A percentile compares a stretch with the other conserved stretches of the same genome.
Conservation (phyloP, 2,329 filamentous ascomycete genomes). For the Neofusicoccum sp. region DNA sequence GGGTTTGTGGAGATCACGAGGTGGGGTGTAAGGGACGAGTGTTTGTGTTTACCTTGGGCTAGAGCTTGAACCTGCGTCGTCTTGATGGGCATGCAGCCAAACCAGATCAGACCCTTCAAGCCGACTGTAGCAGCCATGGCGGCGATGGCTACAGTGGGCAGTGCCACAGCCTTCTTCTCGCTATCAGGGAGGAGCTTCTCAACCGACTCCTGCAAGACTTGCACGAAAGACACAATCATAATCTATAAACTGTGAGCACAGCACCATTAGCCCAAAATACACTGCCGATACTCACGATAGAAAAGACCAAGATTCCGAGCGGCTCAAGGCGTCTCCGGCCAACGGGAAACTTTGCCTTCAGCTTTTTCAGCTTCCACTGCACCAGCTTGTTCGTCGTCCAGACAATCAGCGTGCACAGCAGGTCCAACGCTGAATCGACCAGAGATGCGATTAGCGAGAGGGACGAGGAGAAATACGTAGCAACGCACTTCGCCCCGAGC, state of each 20-base stretch:
- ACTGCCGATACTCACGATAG: neutral
- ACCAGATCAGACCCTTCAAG: conserved; percentile 60
- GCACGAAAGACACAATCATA: conserved; percentile 62
- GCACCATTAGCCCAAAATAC: neutral
- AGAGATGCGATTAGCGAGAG: conserved; percentile 62
- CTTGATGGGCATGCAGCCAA: conserved; percentile 59
- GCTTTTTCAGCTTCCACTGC: conserved; percentile 52
- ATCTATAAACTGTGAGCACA: conserved; percentile 18
- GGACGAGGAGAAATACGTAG: conserved; percentile 56
- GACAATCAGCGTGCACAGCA: conserved; percentile 60
- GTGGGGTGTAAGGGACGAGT: neutral
- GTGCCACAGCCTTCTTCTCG: conserved; percentile 48
- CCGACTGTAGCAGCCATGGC: conserved; percentile 59
- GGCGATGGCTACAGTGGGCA: conserved; percentile 55
- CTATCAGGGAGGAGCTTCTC: conserved; percentile 54
- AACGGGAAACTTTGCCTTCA: conserved; percentile 58
- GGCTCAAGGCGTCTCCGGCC: conserved; percentile 54
- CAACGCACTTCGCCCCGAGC: conserved; percentile 55
- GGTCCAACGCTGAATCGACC: conserved; percentile 60
- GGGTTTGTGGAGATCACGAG: no score
- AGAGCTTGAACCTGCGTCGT: conserved; percentile 64
- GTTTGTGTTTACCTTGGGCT: conserved; percentile 44
- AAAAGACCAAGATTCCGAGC: conserved; percentile 56
- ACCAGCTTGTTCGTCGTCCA: conserved; percentile 61
- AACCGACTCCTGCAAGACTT: conserved; percentile 62